Evolutionary conservation across 192 early-diverging fungal genomes (phyloP).

Genomic region (Gonapodya prolifera): DNA sequence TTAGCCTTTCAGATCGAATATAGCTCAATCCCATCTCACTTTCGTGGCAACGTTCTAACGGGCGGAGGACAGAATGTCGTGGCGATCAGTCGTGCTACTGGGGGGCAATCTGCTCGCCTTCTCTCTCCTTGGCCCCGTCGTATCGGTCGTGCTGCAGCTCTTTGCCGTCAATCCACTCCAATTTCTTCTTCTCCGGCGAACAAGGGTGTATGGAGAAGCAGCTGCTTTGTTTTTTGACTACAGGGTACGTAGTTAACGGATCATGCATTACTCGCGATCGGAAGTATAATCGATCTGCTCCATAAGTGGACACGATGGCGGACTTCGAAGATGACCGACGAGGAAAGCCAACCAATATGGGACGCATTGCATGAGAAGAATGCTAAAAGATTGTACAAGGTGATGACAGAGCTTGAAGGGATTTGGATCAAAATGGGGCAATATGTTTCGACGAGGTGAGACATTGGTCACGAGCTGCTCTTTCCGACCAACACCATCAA

Average conservation of each 20-base stretch:
- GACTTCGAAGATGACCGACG: background rate
- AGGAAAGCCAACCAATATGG: background rate
- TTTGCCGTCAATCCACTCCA: background rate
- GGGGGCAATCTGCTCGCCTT: background rate
- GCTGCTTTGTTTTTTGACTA: background rate
- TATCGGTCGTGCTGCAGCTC: background rate
- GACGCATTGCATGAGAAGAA: background rate
- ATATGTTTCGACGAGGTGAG: background rate
- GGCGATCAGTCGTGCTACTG: too few species aligned
- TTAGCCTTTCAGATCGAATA: too few species aligned
- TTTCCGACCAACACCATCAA: background rate
- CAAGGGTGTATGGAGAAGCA: background rate
- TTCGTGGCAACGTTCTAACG: too few species aligned
- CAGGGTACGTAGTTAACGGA: background rate
- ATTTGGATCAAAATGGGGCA: constrained; percentile 3
- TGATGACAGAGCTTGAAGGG: background rate
- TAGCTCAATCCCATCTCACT: too few species aligned
- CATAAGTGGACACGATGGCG: background rate
- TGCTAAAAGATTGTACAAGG: background rate
- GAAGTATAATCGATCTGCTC: background rate
- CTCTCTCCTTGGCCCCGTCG: background rate
- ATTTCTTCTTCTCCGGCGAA: background rate
- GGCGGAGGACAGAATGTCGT: too few species aligned
- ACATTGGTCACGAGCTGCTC: background rate
- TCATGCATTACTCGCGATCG: background rate